Conservation (phyloP, 768 basidiomycete genomes). For the Chalciporus pseudorubinellus region DNA sequence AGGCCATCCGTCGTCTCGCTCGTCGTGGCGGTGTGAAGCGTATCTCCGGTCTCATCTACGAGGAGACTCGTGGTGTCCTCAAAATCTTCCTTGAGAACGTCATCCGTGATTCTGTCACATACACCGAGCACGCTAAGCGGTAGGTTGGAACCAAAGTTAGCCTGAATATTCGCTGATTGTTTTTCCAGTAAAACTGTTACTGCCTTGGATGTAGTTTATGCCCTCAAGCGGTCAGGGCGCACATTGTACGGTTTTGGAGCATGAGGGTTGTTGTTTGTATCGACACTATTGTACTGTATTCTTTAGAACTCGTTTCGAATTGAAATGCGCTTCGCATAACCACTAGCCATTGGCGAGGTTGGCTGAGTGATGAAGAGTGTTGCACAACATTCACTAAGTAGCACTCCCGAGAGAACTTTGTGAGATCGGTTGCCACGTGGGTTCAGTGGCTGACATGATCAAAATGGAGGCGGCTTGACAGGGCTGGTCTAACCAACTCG, state of each 20-base stretch:
- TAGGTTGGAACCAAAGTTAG: conserved; percentile 4
- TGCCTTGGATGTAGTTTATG: conserved; percentile 82
- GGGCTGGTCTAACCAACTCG: background rate
- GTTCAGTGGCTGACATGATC: background rate
- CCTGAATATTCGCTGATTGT: background rate
- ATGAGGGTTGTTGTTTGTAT: conserved; percentile 24
- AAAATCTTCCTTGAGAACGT: conserved; percentile 84
- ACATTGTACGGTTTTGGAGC: conserved; percentile 83
- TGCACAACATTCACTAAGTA: too few species aligned
- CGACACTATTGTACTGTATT: conserved; percentile 8
- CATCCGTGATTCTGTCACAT: conserved; percentile 86
- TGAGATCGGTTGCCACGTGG: background rate
- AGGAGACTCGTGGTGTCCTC: conserved; percentile 88
- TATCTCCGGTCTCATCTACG: conserved; percentile 82
- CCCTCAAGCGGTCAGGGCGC: conserved; percentile 67
- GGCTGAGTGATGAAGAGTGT: too few species aligned
- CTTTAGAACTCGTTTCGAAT: background rate
- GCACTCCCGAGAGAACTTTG: too few species aligned
- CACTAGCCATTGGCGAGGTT: background rate
- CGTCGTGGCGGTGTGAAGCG: conserved; percentile 90
- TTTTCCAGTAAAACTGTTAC: conserved; percentile 65
- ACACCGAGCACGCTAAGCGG: conserved; percentile 90
- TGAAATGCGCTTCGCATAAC: background rate
- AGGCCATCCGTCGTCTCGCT: conserved; percentile 70
- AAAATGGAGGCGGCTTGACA: too few species aligned